Evolutionary conservation across 768 basidiomycete genomes (phyloP), one percentile per base, ranked within the genome.

Genomic region (Xerocomus brunneocitrinus): DNA sequence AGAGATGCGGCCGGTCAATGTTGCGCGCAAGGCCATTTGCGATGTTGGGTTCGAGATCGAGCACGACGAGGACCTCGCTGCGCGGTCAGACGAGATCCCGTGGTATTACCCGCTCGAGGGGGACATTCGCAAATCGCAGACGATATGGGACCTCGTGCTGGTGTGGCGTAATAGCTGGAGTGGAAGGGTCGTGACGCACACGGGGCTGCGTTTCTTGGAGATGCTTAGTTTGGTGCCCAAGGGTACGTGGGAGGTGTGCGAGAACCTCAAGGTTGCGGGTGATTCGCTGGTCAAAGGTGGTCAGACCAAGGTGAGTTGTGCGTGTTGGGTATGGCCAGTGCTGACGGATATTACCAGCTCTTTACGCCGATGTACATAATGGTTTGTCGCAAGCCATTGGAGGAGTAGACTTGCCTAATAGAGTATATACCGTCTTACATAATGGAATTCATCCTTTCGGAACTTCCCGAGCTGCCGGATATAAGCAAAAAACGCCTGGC

Each of bases 31-130:
- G 55, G 97, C 95, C 0, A 72, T 99, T 54, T 74, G 80, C 63
- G 77, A 74, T 3, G 94, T 95, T 50, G 97, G 95, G 19, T 92
- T 98, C 76, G 71, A 82, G 63, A 79, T 98, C 56, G 79, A 87
- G 64, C 87, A 91, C 66, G 92, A 95, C 66, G 95, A 99, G 64
- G 95, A 99, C 68, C 78, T 99, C 39, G 95, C 95, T 4, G 89
- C 87, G 28, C 87, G 94, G 41, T 74, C 78, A 0, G 91, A 91
- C 61, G 68, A 70, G 10, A 73, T 91, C 35, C 83, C 86, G 0
- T 99, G 97, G 97, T 99, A 95, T 73, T 98, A 98, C 72, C 94
- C 95, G 0, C 79, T 98, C 27, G 94, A 97, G 71, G 95, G 97
- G 57, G 91, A 99, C 69, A 78, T 97, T 57, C 64, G 73, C 58